These are phyloP conservation scores for Venturia pyrina DNA, from an alignment of 2,329 filamentous ascomycete genomes.

Conservation along the genomic window DNA sequence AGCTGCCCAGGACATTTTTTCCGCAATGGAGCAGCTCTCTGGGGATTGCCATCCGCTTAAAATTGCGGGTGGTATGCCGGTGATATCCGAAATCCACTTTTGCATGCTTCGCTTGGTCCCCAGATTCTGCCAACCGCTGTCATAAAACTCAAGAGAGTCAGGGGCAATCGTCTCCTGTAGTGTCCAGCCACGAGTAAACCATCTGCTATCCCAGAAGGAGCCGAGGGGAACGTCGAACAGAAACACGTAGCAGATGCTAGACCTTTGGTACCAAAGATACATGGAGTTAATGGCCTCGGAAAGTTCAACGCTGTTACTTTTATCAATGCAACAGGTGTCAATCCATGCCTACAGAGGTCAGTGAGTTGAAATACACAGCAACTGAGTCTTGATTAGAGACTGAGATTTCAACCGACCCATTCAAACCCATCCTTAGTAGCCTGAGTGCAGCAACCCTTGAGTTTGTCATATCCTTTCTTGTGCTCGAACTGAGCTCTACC, in stretches of 20 bases:
- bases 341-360: neutral
- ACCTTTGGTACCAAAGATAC: neutral
- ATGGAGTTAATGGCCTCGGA: neutral
- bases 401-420: neutral
- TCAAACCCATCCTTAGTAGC: neutral
- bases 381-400: neutral
- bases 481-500: neutral
- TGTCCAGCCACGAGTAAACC: conserved; percentile 7
- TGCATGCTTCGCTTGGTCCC: neutral
- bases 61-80: neutral
- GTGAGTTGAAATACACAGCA: neutral
- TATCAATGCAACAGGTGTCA: neutral
- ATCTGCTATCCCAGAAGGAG: neutral
- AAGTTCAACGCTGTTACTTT: neutral
- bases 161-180: conserved; percentile 1
- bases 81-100: neutral
- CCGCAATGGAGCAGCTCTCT: neutral
- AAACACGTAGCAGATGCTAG: neutral
- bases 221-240: neutral
- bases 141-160: neutral
- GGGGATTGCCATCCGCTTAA: neutral
- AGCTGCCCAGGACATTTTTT: conserved; percentile 10
- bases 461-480: neutral
- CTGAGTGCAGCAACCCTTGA: neutral
- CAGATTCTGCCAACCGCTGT: neutral